A percentile compares a stretch with the other conserved stretches of the same genome.
phyloP scores from a whole-genome alignment of 345 rosid species.

The Rhodomyrtus tomentosa region DNA sequence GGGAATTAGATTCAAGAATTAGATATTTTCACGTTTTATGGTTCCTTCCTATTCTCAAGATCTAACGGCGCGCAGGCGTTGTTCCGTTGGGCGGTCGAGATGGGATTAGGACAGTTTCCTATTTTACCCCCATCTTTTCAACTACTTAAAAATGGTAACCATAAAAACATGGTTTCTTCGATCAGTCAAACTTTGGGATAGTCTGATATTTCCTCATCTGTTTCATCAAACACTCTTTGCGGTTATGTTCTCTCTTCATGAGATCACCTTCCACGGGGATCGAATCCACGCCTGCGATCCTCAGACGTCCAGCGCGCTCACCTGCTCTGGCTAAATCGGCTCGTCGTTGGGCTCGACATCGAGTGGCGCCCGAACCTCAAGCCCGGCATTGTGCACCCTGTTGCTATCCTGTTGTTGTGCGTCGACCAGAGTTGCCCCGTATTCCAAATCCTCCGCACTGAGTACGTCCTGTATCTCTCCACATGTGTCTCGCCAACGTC shows the following conservation, averaged over 20 bases:
- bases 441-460: conserved; percentile 10
- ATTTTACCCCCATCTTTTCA: no score
- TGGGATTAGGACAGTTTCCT: no score
- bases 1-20: no score
- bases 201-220: neutral
- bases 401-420: neutral
- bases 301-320: neutral
- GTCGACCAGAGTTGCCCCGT: neutral
- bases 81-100: no score
- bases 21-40: no score
- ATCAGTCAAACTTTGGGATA: neutral
- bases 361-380: neutral
- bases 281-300: neutral
- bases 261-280: neutral
- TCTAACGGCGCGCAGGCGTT: no score
- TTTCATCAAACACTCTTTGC: no score
- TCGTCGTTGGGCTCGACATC: neutral
- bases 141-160: neutral
- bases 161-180: neutral
- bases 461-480: neutral
- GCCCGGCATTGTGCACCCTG: neutral
- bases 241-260: neutral
- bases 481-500: neutral
- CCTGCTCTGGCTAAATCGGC: neutral
- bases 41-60: no score